A percentile compares a stretch with the other conserved stretches of the same genome.
These are phyloP conservation scores for Lactarius trivialis DNA, from an alignment of 768 basidiomycete species.

Conservation along the genomic window DNA sequence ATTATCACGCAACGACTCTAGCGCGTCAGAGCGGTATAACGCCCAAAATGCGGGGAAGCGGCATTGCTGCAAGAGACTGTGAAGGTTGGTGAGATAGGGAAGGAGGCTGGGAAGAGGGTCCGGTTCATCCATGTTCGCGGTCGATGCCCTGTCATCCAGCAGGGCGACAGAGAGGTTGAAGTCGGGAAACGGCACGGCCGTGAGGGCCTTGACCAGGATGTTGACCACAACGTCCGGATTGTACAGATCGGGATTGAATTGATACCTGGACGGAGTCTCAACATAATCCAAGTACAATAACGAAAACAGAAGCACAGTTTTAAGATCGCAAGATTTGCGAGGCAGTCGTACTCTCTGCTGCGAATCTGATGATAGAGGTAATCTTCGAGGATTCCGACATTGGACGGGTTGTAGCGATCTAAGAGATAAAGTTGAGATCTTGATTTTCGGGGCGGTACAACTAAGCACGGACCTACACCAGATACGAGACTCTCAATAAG, in stretches of 20 bases:
- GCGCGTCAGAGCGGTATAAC: slow-evolving; percentile 59
- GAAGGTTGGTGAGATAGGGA: slow-evolving; percentile 58
- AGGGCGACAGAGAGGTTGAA: slow-evolving; percentile 93
- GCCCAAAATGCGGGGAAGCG: slow-evolving; percentile 86
- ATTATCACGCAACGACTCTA: slow-evolving; percentile 72
- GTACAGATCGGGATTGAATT: slow-evolving; percentile 91
- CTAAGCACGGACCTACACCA: slow-evolving; percentile 63
- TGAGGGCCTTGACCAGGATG: slow-evolving; percentile 88
- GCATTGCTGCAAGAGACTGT: slow-evolving; percentile 71
- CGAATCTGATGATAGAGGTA: slow-evolving; percentile 94
- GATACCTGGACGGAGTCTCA: slow-evolving; percentile 52
- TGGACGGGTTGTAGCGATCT: slow-evolving; percentile 98
- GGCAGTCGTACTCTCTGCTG: slow-evolving; percentile 86
- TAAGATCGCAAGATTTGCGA: slow-evolving; percentile 91
- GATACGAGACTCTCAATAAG: slow-evolving; percentile 88
- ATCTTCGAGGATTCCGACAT: slow-evolving; percentile 89
- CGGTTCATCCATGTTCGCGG: slow-evolving; percentile 60
- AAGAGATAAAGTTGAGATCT: neutral
- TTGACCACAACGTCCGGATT: slow-evolving; percentile 92
- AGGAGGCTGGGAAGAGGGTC: slow-evolving; percentile 72
- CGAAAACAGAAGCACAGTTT: slow-evolving; percentile 58
- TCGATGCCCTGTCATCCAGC: slow-evolving; percentile 65
- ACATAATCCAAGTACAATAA: slow-evolving; percentile 10
- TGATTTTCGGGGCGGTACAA: neutral
- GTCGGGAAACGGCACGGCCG: slow-evolving; percentile 81